A percentile compares a stretch with the other conserved stretches of the same genome.
phyloP scores from a whole-genome alignment of 176 grass and related monocot genomes.

The maize (Zea mays) region DNA sequence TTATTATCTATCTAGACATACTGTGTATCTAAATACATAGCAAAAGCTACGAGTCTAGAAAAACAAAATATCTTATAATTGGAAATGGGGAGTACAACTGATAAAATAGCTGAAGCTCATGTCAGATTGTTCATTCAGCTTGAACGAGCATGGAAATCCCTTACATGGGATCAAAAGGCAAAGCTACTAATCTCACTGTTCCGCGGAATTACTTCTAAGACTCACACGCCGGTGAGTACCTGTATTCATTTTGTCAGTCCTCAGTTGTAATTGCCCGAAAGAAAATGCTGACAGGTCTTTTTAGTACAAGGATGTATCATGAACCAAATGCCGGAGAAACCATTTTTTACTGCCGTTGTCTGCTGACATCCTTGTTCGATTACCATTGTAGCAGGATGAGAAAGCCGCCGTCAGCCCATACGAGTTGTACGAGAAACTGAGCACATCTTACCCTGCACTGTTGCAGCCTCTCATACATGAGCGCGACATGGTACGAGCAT shows the following conservation, averaged over 20 bases:
- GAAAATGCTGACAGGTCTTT: background rate
- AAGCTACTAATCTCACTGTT: conserved; percentile 67
- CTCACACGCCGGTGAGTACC: conserved; percentile 35
- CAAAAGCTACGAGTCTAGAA: too few relatives aligned
- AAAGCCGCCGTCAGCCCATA: conserved; percentile 58
- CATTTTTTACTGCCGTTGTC: background rate
- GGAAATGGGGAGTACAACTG: background rate
- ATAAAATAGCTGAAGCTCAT: conserved; percentile 1
- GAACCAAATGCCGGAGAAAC: background rate
- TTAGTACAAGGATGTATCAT: background rate
- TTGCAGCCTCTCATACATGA: conserved; percentile 85
- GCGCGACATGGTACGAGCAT: conserved; percentile 77
- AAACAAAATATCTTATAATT: too few relatives aligned
- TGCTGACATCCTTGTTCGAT: conserved; percentile 5
- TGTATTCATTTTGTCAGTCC: background rate
- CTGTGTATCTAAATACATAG: too few relatives aligned
- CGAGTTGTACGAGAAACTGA: conserved; percentile 67
- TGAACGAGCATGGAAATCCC: conserved; percentile 92
- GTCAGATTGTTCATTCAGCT: conserved; percentile 51
- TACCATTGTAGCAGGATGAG: conserved; percentile 39
- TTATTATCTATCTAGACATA: too few relatives aligned
- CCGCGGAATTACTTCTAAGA: conserved; percentile 56
- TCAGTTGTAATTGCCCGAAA: background rate
- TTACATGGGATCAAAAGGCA: conserved; percentile 68
- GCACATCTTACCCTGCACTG: conserved; percentile 77